Evolutionary conservation across 495 filamentous ascomycete species (phyloP).

Genomic region (Aspergillus wentii): DNA sequence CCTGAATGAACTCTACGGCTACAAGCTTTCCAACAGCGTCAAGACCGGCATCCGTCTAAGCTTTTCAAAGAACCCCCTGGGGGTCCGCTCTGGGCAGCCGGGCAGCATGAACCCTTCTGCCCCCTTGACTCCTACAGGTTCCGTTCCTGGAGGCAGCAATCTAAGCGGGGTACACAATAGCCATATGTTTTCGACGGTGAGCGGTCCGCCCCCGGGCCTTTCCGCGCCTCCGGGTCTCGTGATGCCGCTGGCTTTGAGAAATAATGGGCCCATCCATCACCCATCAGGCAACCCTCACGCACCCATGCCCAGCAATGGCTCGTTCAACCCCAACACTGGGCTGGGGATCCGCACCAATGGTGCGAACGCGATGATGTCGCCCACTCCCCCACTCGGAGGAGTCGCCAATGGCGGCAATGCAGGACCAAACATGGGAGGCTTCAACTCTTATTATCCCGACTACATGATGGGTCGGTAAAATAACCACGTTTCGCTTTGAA

Average conservation of each 20-base stretch:
- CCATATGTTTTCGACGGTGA: slow-evolving; percentile 64
- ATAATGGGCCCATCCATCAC: slow-evolving; percentile 30
- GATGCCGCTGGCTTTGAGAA: slow-evolving; percentile 32
- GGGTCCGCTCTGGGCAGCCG: slow-evolving; percentile 76
- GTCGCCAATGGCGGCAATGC: slow-evolving; percentile 32
- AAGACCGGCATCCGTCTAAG: slow-evolving; percentile 97
- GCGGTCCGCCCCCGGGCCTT: slow-evolving; percentile 70
- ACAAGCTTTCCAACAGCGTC: slow-evolving; percentile 82
- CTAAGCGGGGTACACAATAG: slow-evolving; percentile 49
- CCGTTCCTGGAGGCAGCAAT: slow-evolving; percentile 41
- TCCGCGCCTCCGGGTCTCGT: slow-evolving; percentile 63
- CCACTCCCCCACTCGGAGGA: slow-evolving; percentile 29
- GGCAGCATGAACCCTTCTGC: slow-evolving; percentile 48
- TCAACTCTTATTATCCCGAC: slow-evolving; percentile 47
- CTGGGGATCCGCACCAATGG: slow-evolving; percentile 39
- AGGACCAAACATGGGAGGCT: slow-evolving; percentile 37
- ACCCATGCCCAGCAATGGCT: slow-evolving; percentile 28
- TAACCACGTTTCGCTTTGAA: slow-evolving; percentile 14
- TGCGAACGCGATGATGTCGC: slow-evolving; percentile 38
- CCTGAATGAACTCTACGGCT: slow-evolving; percentile 86
- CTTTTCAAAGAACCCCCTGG: slow-evolving; percentile 96
- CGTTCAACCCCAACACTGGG: slow-evolving; percentile 40
- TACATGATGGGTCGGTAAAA: slow-evolving; percentile 57
- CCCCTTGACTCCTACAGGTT: slow-evolving; percentile 44
- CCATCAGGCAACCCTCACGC: slow-evolving; percentile 25